Evolutionary conservation across 805 yeast species (phyloP).

Genomic region (Pichia californica): DNA sequence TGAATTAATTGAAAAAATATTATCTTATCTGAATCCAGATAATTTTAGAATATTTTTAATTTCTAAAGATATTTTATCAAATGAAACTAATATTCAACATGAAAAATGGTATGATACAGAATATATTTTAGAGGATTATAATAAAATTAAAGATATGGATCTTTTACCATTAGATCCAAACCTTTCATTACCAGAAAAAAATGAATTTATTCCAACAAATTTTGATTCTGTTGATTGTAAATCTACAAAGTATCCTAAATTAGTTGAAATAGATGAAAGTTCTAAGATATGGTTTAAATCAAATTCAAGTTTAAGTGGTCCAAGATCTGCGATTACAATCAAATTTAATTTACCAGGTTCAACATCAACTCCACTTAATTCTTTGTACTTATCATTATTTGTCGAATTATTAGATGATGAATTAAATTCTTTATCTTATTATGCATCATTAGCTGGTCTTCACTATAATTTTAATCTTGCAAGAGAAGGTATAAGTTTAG

Average conservation of each 20-base stretch:
- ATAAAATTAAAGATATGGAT: conserved; percentile 31
- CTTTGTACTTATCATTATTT: conserved; percentile 54
- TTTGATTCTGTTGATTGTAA: conserved; percentile 50
- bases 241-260: conserved; percentile 46
- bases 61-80: conserved; percentile 39
- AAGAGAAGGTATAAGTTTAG: conserved; percentile 65
- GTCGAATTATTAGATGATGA: conserved; percentile 70
- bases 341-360: conserved; percentile 61
- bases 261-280: conserved; percentile 46
- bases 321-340: conserved; percentile 69
- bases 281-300: conserved; percentile 79
- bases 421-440: conserved; percentile 69
- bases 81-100: conserved; percentile 25
- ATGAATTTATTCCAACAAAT: conserved; percentile 76
- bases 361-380: conserved; percentile 49
- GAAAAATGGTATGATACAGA: conserved; percentile 94
- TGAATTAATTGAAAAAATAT: conserved; percentile 42
- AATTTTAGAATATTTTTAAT: conserved; percentile 57
- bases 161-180: conserved; percentile 34
- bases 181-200: conserved; percentile 52
- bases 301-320: conserved; percentile 84
- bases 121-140: conserved; percentile 42
- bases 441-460: conserved; percentile 79
- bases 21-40: conserved; percentile 42
- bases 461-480: conserved; percentile 49